Evolutionary conservation across 805 yeast genomes (phyloP).

Genomic region (Scheffersomyces lignosus): DNA sequence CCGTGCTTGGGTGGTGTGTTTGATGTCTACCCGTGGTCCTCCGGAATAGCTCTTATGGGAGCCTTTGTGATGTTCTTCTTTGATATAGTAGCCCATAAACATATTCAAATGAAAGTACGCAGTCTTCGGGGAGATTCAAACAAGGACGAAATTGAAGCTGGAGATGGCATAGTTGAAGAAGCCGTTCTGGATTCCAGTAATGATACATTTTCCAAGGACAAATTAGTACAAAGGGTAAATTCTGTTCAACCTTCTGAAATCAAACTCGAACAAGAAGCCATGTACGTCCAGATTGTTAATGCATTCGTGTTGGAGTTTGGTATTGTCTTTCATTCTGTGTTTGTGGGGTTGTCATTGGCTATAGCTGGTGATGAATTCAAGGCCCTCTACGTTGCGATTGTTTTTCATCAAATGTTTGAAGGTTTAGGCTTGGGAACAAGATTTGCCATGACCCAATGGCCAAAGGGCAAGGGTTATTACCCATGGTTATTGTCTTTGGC

Average conservation of each 20-base stretch:
- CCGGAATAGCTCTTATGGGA: constrained; percentile 32
- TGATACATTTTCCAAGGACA: not conserved
- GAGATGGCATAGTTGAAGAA: not conserved
- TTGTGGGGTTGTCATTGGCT: constrained; percentile 34
- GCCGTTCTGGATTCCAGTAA: no score
- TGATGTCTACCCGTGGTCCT: constrained; percentile 31
- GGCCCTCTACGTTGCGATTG: constrained; percentile 27
- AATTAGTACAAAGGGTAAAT: no score
- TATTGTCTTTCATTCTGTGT: constrained; percentile 33
- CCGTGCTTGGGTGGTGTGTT: constrained; percentile 29
- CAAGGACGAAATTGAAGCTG: not conserved
- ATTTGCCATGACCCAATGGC: constrained; percentile 28
- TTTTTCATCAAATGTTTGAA: constrained; percentile 33
- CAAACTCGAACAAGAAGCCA: not conserved
- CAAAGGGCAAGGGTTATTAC: constrained; percentile 33
- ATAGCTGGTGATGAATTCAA: constrained; percentile 30
- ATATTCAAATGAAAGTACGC: no score
- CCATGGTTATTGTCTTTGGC: constrained; percentile 43
- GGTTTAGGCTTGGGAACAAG: constrained; percentile 35
- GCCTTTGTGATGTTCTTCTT: constrained; percentile 29
- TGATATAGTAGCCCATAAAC: constrained; percentile 25
- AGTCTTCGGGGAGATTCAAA: no score
- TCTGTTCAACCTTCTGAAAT: not conserved
- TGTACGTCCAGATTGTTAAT: constrained; percentile 45
- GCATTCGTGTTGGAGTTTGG: constrained; percentile 42